Percentiles rank a stretch among this genome's conserved stretches.
Conservation (phyloP, 2,329 filamentous ascomycete species). For the Tolypocladium sp. region DNA sequence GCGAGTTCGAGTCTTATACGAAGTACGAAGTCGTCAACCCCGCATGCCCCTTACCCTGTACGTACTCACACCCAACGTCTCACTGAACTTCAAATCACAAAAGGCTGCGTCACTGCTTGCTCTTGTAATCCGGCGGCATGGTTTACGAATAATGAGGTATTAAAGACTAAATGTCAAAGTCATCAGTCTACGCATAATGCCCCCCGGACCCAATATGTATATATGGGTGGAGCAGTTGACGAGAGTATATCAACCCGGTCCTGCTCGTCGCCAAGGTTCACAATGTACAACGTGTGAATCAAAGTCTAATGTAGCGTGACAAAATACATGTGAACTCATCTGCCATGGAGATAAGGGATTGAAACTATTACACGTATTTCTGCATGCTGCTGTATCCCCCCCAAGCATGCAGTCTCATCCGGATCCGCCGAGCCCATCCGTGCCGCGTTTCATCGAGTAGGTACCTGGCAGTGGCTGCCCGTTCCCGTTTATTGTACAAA, state of each 20-base stretch:
- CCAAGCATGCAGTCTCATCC: conserved; percentile 11
- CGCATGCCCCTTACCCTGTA: neutral
- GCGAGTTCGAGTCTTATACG: too few relatives aligned
- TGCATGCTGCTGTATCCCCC: neutral
- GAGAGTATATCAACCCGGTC: neutral
- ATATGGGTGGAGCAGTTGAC: neutral
- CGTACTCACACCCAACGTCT: neutral
- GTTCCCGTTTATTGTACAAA: conserved; percentile 19
- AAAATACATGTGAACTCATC: conserved; percentile 16
- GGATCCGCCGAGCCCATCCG: neutral
- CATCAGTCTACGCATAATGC: neutral
- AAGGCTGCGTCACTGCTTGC: neutral
- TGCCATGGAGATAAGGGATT: conserved; percentile 19
- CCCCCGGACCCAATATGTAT: neutral
- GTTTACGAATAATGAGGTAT: neutral
- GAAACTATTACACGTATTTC: conserved; percentile 1
- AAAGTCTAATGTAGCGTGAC: conserved; percentile 12
- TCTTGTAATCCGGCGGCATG: neutral
- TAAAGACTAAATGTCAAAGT: neutral
- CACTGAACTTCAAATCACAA: neutral
- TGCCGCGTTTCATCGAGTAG: conserved; percentile 9
- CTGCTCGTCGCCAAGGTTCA: neutral
- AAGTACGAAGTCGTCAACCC: neutral
- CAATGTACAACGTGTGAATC: conserved; percentile 11
- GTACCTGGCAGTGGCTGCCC: conserved; percentile 4